Evolutionary conservation across 106 monocot species (phyloP), one percentile per base, ranked within the genome.

Genomic region (Dendrobium officinale): DNA sequence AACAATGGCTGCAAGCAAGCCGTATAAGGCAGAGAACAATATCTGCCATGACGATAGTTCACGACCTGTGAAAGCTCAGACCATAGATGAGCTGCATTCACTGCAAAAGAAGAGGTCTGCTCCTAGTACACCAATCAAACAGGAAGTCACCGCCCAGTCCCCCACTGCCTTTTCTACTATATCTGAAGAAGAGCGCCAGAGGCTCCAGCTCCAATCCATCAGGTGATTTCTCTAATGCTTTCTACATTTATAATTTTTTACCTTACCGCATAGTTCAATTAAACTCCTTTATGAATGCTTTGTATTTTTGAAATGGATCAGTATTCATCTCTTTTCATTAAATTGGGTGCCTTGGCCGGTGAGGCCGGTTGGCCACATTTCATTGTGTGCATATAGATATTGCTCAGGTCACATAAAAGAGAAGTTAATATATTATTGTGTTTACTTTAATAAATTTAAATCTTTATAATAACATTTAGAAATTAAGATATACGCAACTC

Each of bases 41-140:
- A 85, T 99, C 76, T 99, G 98, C 86, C 98, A 99, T 78, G 98
- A 99, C 72, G 98, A 99, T 92, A 99, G 95, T 87, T 80, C 55
- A 11, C 87, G 88, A 10, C 84, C 98, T 58, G 95, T 99, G 73
- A 92, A 86, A 91, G 98, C 98, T 9, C 92, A 99, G 85, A 99
- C 95, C 73, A 89, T 99, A 70, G 92, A 99, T 79, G 91, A 99
- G 91, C 91, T 99, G 72, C 95, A 95, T 84, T 99, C 98, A 13
- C 98, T 99, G 47, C 98, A 99, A 87, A 89, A 80, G 89, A 99
- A 99, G 91, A 89, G 80, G 77, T 99, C 98, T 8, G 89, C 98
- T 3, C 98, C 98, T 27, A 95, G 90, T 56, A 99, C 98, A 20
- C 98, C 98, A 49, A 88, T 87, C 85, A 95, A 92, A 26, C 89